A percentile compares a stretch with the other conserved stretches of the same genome.
These are phyloP conservation scores for Arthrobotrys megalospora DNA, from an alignment of 2,329 filamentous ascomycete species.

Conservation along the genomic window DNA sequence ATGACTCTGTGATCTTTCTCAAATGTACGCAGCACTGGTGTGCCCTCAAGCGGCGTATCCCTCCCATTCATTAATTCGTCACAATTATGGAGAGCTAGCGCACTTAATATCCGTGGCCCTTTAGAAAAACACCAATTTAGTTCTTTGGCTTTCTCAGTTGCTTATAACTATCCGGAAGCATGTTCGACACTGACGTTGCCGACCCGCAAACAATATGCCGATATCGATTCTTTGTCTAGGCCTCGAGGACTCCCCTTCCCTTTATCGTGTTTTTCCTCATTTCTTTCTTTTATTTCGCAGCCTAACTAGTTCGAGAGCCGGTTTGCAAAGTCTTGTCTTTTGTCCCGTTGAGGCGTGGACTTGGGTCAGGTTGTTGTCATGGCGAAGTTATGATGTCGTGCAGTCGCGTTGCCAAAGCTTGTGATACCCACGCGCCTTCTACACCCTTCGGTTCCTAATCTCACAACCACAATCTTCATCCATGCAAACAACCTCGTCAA, in stretches of 20 bases:
- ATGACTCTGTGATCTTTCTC: background rate
- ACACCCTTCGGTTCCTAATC: background rate
- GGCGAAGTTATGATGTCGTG: constrained; percentile 15
- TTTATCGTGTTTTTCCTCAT: too few relatives aligned
- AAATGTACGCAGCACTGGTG: background rate
- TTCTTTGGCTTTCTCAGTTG: too few relatives aligned
- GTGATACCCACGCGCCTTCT: constrained; percentile 26
- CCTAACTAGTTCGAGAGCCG: too few relatives aligned
- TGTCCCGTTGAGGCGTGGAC: background rate
- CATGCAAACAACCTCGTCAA: constrained; percentile 22
- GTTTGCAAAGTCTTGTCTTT: background rate
- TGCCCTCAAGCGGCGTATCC: background rate
- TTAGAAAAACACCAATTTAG: too few relatives aligned
- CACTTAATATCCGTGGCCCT: too few relatives aligned
- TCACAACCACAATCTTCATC: constrained; percentile 5
- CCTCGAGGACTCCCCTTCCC: too few relatives aligned
- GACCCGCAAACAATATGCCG: too few relatives aligned
- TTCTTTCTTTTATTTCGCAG: background rate
- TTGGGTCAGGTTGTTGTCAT: constrained; percentile 28
- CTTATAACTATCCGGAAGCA: too few relatives aligned
- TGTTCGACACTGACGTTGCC: too few relatives aligned
- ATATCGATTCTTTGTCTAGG: background rate
- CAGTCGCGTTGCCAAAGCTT: constrained; percentile 29
- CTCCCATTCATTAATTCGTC: background rate
- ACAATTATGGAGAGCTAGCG: too few relatives aligned